phyloP scores from a whole-genome alignment of 768 basidiomycete species.

The Cystofilobasidium ferigula region DNA sequence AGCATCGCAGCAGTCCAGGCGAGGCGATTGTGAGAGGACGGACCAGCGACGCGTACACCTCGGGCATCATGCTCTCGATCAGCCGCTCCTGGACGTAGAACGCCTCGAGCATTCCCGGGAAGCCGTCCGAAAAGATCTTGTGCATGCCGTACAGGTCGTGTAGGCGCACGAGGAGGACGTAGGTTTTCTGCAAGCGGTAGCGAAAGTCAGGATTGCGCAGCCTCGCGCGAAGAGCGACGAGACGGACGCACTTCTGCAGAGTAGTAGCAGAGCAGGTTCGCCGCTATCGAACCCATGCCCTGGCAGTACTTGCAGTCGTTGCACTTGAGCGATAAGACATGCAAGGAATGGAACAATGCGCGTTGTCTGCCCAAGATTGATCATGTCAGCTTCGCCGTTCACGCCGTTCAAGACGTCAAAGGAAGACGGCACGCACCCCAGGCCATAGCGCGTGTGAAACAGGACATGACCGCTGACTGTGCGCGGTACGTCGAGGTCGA shows the following conservation, averaged over 20 bases:
- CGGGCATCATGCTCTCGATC: conserved; percentile 76
- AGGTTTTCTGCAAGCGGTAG: conserved; percentile 47
- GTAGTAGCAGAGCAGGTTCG: conserved; percentile 86
- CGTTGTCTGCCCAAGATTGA: conserved; percentile 56
- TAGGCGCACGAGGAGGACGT: conserved; percentile 70
- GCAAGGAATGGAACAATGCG: conserved; percentile 85
- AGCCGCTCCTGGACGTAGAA: conserved; percentile 91
- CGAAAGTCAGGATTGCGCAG: not conserved
- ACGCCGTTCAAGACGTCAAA: not conserved
- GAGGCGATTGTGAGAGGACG: conserved; percentile 29
- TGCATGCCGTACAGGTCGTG: conserved; percentile 85
- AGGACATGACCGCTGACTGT: conserved; percentile 90
- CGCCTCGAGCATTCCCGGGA: conserved; percentile 88
- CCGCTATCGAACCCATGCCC: conserved; percentile 96
- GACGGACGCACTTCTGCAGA: conserved; percentile 53
- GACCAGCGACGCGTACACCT: conserved; percentile 69
- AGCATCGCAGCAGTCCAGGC: not conserved
- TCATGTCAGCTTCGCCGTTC: not conserved
- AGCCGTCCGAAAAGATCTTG: conserved; percentile 78
- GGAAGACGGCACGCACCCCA: conserved; percentile 53
- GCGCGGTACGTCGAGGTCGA: conserved; percentile 91
- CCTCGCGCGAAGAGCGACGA: not conserved
- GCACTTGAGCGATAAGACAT: conserved; percentile 80
- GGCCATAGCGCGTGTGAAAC: conserved; percentile 90
- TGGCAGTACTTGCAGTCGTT: conserved; percentile 86